phyloP scores from a whole-genome alignment of 495 filamentous ascomycete species.

The Astrothelium macrocarpum region DNA sequence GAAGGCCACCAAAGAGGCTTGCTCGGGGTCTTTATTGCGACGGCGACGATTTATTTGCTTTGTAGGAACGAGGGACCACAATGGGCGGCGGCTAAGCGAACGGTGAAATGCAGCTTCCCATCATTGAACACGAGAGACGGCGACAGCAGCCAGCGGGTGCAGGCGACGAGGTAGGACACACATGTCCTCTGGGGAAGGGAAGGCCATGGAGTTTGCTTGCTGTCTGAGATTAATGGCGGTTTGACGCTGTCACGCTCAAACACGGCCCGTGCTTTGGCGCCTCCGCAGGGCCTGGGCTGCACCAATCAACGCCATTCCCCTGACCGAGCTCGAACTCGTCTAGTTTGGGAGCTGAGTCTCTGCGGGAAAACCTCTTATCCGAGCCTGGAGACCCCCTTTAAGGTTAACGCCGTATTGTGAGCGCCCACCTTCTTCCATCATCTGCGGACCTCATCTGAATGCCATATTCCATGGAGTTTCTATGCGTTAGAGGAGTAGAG shows the following conservation, averaged over 20 bases:
- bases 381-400: no score
- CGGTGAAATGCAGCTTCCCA: not conserved
- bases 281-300: not conserved
- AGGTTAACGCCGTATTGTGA: not conserved
- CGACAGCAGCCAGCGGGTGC: not conserved
- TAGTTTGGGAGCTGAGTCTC: not conserved
- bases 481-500: no score
- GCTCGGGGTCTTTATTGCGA: not conserved
- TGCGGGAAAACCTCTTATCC: no score
- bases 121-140: not conserved
- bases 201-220: not conserved
- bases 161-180: not conserved
- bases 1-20: not conserved
- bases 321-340: not conserved
- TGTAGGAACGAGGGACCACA: not conserved
- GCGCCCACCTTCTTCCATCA: not conserved
- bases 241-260: not conserved
- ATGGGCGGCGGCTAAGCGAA: not conserved
- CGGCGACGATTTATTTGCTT: not conserved
- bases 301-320: not conserved
- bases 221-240: constrained; percentile 1
- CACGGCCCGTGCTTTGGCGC: not conserved
- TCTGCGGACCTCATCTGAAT: no score
- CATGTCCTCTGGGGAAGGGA: not conserved
- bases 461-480: no score